Conservation (phyloP, 129 eudicot genomes). For the Lonicera japonica region DNA sequence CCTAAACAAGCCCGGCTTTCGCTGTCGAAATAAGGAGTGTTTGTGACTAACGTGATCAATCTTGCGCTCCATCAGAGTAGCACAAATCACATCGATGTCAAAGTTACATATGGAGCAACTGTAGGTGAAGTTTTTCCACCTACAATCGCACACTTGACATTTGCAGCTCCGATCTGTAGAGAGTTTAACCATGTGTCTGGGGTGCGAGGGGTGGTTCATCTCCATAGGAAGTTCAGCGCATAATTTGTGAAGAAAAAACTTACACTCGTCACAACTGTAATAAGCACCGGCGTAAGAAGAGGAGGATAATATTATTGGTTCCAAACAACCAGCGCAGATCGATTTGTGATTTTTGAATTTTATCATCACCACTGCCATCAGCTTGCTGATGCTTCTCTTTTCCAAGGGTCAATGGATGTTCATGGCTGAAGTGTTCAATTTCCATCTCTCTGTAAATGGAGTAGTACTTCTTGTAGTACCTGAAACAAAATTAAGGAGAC, state of each 20-base stretch:
- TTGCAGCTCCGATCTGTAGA: not conserved
- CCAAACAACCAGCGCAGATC: not conserved
- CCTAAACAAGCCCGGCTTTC: not conserved
- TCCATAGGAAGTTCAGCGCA: not conserved
- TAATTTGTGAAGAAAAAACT: not conserved
- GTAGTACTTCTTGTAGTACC: too few relatives aligned
- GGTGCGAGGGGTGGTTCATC: not conserved
- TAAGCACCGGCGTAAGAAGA: too few relatives aligned
- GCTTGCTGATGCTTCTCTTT: not conserved
- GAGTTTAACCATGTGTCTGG: not conserved
- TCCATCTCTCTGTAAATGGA: slow-evolving; percentile 2
- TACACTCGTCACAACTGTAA: not conserved
- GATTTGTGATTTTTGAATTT: not conserved
- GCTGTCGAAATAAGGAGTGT: not conserved
- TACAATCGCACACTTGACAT: not conserved
- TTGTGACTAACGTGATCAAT: not conserved
- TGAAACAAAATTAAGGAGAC: too few relatives aligned
- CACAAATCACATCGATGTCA: not conserved
- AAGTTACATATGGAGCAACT: not conserved
- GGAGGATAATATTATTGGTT: too few relatives aligned
- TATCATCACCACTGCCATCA: not conserved
- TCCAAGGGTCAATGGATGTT: not conserved
- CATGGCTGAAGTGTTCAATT: not conserved
- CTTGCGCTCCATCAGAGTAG: not conserved
- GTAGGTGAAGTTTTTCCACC: not conserved